Base-by-base conservation (phyloP, 1,139 yeast species). In the Candida tetrigidarum region DNA sequence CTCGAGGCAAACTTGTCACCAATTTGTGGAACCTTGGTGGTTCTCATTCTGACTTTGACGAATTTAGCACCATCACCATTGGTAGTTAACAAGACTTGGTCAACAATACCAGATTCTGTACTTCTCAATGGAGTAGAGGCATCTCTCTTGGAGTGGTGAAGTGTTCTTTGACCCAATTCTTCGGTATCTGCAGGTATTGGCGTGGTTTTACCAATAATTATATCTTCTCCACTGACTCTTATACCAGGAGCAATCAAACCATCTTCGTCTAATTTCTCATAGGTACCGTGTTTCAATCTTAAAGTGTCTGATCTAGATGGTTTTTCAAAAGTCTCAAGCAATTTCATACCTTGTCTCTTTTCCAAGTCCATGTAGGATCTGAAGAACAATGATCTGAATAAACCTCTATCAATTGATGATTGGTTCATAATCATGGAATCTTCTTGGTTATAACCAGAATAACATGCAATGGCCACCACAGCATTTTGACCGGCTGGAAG, bases 391-490 rank as follows among this genome's bases (percentile, higher is more conserved):
- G 97, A 91, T 72, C 99, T 79, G 76, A 93, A 93, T 58, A 93
- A 76, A 44, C 99, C 99, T 62, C 99, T 80, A 67, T 93, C 99
- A 62, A 93, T 93, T 30, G 97, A 88, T 19, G 96, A 86, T 74
- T 93, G 99, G 68, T 93, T 93, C 99, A 93, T 93, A 75, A 93
- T 93, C 96, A 93, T 91, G 39, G 99, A 95, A 86, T 93, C 99
- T 86, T 93, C 99, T 79, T 93, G 99, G 70, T 93, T 93, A 71
- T 93, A 93, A 64, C 99, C 99, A 37, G 96, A 88, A 71, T 93
- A 93, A 80, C 99, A 95, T 35, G 96, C 81, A 78, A 93, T 93
- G 32, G 99, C 99, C 41, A 93, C 99, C 67, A 93, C 84, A 30
- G 99, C 99, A 64, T 93, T 93, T 74, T 93, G 99, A 48, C 99